Base-by-base conservation (phyloP, 140 eudicot genomes). In the Erigeron philadelphicus region DNA sequence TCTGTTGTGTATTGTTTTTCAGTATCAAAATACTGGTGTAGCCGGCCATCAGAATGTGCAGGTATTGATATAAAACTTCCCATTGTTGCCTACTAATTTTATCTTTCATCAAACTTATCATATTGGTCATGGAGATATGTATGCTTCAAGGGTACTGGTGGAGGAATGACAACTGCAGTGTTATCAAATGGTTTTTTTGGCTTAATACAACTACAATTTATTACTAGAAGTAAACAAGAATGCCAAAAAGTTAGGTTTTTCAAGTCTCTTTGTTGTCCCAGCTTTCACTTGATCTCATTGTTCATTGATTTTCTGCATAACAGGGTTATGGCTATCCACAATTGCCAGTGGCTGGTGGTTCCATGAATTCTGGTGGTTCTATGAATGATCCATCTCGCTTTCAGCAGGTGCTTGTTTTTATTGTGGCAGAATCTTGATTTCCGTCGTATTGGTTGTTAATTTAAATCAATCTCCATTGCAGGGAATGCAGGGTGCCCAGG, bases 11-110 rank as follows among this genome's bases (percentile, higher is more conserved):
- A 18, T 8, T 62, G 52, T 47, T 81, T n/a, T 78, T 23, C 86
- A 84, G 96, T 87, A 84, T 72, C 98, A 83, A 80, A 77, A 56
- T 78, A 75, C 86, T 55, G 86, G 90, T 50, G 80, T 68, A 68
- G 42, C 82, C 18, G 87, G 86, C 46, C 93, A 76, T 54, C 92
- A 66, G 67, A 81, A 62, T 76, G 17, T 68, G 55, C 96, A 87
- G 96, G 95, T 89, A 83, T n/a, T 35, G 3, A 31, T 44, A 62
- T 10, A 25, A 16, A 21, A 18, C 10, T 19, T 76, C 59, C 45
- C 38, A 11, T 62, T n/a, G 16, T 15, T 17, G 25, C 35, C n/a
- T 46, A 66, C 0, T 56, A 25, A n/a, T 45, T 19, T n/a, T 49
- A 46, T 11, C 21, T 17, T 13, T 58, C 40, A 21, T 58, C 64